Evolutionary conservation across 257 asterid genomes (phyloP).

Genomic region (Cordia subcordata): DNA sequence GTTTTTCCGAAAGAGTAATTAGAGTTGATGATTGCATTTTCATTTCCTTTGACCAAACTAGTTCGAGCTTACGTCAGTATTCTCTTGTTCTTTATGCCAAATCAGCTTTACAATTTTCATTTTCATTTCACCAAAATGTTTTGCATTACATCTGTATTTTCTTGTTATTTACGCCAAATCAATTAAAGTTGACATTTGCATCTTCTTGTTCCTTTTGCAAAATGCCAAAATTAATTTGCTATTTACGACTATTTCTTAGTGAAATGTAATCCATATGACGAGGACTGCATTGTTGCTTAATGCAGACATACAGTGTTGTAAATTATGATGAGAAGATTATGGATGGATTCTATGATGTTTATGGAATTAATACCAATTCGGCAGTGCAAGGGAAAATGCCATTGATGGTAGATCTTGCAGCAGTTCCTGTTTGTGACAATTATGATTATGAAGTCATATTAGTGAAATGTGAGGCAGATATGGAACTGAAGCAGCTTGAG

Average conservation of each 20-base stretch:
- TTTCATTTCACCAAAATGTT: neutral
- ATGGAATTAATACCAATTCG: conserved; percentile 63
- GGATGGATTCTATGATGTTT: conserved; percentile 93
- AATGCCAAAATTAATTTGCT: neutral
- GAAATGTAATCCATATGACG: neutral
- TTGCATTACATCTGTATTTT: neutral
- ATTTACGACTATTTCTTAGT: neutral
- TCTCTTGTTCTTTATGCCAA: too few species aligned
- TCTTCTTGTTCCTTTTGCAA: neutral
- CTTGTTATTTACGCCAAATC: neutral
- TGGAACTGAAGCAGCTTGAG: conserved; percentile 73
- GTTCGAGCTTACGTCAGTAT: too few species aligned
- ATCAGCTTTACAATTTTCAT: too few species aligned
- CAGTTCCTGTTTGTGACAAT: conserved; percentile 51
- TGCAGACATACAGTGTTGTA: conserved; percentile 85
- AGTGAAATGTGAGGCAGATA: conserved; percentile 66
- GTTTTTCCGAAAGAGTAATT: neutral
- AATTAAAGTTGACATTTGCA: neutral
- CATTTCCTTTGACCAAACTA: neutral
- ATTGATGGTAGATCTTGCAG: conserved; percentile 60
- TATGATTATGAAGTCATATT: conserved; percentile 70
- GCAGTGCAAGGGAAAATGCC: conserved; percentile 71
- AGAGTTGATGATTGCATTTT: neutral
- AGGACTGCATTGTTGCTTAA: conserved; percentile 10
- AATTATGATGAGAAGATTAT: conserved; percentile 83